Conservation (phyloP, 768 basidiomycete species). For the Mycena vulgaris region DNA sequence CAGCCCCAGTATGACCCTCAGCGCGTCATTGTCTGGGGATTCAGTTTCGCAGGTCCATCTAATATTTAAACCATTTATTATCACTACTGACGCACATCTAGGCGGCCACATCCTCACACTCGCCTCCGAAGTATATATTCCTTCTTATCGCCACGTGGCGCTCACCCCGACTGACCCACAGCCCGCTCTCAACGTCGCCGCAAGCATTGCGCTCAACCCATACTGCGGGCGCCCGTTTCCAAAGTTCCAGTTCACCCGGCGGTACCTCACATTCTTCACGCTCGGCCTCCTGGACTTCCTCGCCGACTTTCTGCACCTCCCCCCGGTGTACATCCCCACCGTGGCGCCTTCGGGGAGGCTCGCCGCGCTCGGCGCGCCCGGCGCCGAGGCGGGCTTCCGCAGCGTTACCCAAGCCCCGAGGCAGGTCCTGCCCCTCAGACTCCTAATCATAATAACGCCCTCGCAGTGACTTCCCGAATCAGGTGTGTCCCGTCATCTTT, state of each 20-base stretch:
- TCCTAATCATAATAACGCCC: not conserved
- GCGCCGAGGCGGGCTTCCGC: constrained; percentile 39
- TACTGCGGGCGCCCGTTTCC: constrained; percentile 43
- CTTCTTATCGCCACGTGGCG: not conserved
- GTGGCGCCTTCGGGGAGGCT: constrained; percentile 41
- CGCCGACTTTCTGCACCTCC: constrained; percentile 41
- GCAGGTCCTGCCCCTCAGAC: constrained; percentile 6
- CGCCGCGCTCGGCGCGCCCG: constrained; percentile 36
- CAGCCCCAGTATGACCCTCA: constrained; percentile 50
- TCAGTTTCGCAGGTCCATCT: constrained; percentile 45
- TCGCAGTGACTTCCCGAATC: constrained; percentile 32
- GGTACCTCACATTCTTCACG: constrained; percentile 38
- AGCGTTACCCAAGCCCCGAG: constrained; percentile 26
- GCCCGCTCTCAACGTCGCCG: constrained; percentile 44
- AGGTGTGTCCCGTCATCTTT: not conserved
- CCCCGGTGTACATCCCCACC: constrained; percentile 45
- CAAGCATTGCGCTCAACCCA: constrained; percentile 48
- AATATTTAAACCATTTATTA: not conserved
- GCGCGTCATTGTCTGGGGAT: constrained; percentile 53
- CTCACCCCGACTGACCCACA: not conserved
- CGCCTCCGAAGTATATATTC: constrained; percentile 47
- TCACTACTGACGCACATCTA: not conserved
- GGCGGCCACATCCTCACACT: constrained; percentile 50
- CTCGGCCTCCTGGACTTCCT: constrained; percentile 44
- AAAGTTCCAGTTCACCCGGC: constrained; percentile 25